Evolutionary conservation across 805 yeast species (phyloP), one percentile per base, ranked within the genome.

Genomic region (Ogataea trehaloabstinens): DNA sequence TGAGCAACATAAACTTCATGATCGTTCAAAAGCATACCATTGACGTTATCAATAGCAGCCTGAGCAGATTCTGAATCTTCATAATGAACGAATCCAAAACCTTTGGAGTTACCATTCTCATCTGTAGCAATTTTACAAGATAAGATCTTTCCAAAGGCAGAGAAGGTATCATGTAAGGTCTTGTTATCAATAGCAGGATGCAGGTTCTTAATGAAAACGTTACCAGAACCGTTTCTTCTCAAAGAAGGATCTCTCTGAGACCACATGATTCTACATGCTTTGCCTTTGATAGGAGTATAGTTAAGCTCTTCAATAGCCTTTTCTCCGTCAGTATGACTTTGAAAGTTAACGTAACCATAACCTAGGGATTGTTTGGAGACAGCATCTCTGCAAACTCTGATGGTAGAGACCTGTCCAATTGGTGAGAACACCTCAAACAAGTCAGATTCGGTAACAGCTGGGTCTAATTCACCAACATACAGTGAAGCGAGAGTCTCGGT

Each of bases 211-310:
- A 93, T 91, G 80, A 85, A 93, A 53, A 93, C 82, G 79, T 93
- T 93, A 62, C 96, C 97, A 50, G 87, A 84, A 67, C 97, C 97
- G 63, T 82, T 82, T 77, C 83, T 87, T 78, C 99, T 86, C 60
- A 82, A 68, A 47, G 96, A 78, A 51, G 99, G 98, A 67, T 93
- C 98, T 73, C 98, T 88, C 76, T 93, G 98, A 54, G 97, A 89
- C 97, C 98, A 89, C 98, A 93, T 93, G 74, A 93, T 91, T 71
- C 99, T 88, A 74, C 97, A 89, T 60, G 96, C 89, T 62, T 84
- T 87, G 62, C 96, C 97, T 69, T 90, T 90, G 72, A 93, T 82
- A 60, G 80, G 80, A 44, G 89, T 71, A 76, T 93, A 93, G 87
- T 91, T 93, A 70, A 93, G 80, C 70, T 88, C 93, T 64, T 89